Conservation (phyloP, 176 grass and related monocot genomes). For the Avena sativa region DNA sequence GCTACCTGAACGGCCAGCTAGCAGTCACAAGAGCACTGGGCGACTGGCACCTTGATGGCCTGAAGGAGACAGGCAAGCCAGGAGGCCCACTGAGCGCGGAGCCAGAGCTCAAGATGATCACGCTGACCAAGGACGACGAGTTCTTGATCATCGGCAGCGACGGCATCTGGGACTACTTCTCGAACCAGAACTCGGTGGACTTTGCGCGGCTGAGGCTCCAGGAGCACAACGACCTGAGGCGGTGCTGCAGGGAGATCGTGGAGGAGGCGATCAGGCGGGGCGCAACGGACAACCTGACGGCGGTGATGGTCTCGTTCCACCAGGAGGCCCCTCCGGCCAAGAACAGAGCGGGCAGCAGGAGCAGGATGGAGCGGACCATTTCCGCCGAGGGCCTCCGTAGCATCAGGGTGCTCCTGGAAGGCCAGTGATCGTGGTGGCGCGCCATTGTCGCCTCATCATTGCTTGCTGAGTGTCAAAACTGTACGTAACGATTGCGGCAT, state of each 20-base stretch:
- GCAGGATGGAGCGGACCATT: conserved; percentile 59
- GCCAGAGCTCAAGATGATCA: conserved; percentile 84
- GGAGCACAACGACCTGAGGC: conserved; percentile 75
- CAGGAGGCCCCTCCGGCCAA: conserved; percentile 62
- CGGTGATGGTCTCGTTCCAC: conserved; percentile 82
- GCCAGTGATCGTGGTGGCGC: conserved; percentile 21
- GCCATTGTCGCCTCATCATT: conserved; percentile 6
- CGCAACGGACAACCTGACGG: conserved; percentile 74
- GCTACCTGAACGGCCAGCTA: conserved; percentile 77
- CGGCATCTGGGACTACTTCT: conserved; percentile 94
- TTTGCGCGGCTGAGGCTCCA: conserved; percentile 64
- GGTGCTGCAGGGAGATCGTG: conserved; percentile 80
- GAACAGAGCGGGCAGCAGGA: conserved; percentile 22
- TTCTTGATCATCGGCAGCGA: conserved; percentile 93
- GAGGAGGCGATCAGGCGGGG: conserved; percentile 68
- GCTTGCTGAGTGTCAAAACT: conserved; percentile 52
- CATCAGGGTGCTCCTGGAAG: conserved; percentile 71
- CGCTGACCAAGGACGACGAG: conserved; percentile 73
- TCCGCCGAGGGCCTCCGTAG: conserved; percentile 73
- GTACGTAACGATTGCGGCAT: conserved; percentile 55
- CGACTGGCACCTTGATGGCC: conserved; percentile 84
- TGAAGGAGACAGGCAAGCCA: conserved; percentile 56
- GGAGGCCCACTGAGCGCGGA: conserved; percentile 75
- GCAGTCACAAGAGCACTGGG: conserved; percentile 84
- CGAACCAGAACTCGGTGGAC: conserved; percentile 87